Conservation (phyloP, 1,284 basidiomycete species). For the Rhodotorula mucilaginosa region DNA sequence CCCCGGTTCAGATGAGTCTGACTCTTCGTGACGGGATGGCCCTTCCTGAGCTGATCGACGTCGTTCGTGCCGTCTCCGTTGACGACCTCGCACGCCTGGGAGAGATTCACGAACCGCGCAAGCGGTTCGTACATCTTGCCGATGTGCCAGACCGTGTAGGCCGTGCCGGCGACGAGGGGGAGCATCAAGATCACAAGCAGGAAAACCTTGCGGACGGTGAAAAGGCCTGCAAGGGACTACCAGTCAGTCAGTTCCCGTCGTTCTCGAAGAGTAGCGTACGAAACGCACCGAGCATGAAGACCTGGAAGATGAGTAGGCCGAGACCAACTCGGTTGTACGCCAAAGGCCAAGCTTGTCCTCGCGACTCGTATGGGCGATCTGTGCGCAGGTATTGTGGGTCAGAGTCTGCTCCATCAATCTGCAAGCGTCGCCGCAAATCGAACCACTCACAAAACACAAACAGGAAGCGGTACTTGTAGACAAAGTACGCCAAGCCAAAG, state of each 20-base stretch:
- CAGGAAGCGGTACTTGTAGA: constrained; percentile 67
- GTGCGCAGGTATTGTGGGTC: neutral
- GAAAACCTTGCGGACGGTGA: constrained; percentile 75
- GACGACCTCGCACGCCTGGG: constrained; percentile 81
- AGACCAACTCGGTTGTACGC: constrained; percentile 48
- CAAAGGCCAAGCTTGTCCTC: constrained; percentile 86
- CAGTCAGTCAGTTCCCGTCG: neutral
- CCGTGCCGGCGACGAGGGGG: constrained; percentile 72
- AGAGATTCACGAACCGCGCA: constrained; percentile 76
- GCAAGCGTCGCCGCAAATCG: neutral
- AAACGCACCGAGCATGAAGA: constrained; percentile 65
- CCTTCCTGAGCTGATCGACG: constrained; percentile 66
- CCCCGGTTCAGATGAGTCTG: constrained; percentile 83
- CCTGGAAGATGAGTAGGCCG: constrained; percentile 56
- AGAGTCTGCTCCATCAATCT: neutral
- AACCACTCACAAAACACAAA: constrained; percentile 42
- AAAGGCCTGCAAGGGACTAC: constrained; percentile 64
- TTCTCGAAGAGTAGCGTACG: neutral
- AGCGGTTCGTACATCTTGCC: constrained; percentile 67
- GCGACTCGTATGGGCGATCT: constrained; percentile 73
- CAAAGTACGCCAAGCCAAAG: constrained; percentile 83
- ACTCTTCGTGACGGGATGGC: constrained; percentile 77
- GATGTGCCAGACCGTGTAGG: constrained; percentile 69
- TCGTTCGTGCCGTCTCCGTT: constrained; percentile 76
- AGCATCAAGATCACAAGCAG: constrained; percentile 72